A percentile compares a stretch with the other conserved stretches of the same genome.
Conservation (phyloP, 176 grass and related monocot species). For the Stipa capillata region DNA sequence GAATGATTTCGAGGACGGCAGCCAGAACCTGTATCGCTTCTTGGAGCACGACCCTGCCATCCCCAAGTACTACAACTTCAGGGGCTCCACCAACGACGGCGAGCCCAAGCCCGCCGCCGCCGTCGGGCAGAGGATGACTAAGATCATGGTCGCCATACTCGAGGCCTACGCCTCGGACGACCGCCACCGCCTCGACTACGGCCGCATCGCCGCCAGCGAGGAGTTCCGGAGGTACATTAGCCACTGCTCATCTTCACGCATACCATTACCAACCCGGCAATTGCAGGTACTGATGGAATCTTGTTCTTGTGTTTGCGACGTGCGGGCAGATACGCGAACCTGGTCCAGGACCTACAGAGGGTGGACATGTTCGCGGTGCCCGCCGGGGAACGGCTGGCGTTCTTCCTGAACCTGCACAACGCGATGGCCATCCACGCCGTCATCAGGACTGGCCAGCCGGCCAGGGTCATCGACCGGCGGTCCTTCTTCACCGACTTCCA, state of each 20-base stretch:
- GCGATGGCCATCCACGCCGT: conserved; percentile 92
- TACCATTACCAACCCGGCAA: too few species aligned
- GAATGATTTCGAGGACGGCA: conserved; percentile 78
- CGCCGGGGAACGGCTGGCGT: conserved; percentile 48
- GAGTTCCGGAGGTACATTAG: conserved; percentile 97
- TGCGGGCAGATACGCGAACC: too few species aligned
- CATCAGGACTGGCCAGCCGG: conserved; percentile 55
- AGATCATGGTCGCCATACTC: conserved; percentile 80
- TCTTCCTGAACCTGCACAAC: conserved; percentile 96
- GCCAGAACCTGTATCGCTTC: conserved; percentile 77
- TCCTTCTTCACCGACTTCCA: conserved; percentile 78
- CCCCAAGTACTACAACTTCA: conserved; percentile 72
- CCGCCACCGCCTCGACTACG: conserved; percentile 55
- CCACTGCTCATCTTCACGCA: too few species aligned
- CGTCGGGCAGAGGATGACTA: conserved; percentile 63
- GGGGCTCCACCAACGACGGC: conserved; percentile 64
- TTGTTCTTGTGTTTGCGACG: too few species aligned
- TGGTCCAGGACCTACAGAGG: conserved; percentile 69
- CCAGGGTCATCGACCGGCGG: conserved; percentile 56
- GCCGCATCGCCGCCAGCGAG: conserved; percentile 66
- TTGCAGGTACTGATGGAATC: too few species aligned
- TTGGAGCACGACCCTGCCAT: conserved; percentile 80
- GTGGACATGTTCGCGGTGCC: conserved; percentile 51
- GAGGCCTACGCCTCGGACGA: conserved; percentile 92
- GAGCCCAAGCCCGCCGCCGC: conserved; percentile 47